Evolutionary conservation across 2,329 filamentous ascomycete genomes (phyloP).

Genomic region (Clonostachys rosea): DNA sequence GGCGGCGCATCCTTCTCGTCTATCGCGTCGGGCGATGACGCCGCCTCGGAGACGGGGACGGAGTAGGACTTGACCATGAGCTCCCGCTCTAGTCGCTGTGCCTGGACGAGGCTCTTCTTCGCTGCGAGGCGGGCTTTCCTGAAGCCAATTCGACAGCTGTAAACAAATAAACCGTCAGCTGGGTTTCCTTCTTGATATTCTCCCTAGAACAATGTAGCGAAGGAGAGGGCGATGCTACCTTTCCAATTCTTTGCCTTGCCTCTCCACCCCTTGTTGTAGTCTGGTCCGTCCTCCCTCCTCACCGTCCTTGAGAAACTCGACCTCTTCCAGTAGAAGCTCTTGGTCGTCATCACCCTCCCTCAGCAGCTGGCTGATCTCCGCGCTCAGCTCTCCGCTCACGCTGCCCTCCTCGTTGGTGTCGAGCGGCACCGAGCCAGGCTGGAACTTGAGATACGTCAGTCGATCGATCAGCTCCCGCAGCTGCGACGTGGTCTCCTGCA

Average conservation of each 20-base stretch:
- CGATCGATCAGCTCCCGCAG: constrained; percentile 55
- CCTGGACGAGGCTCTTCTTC: constrained; percentile 67
- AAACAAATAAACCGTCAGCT: constrained; percentile 1
- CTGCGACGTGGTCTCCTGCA: constrained; percentile 58
- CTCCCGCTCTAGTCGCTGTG: constrained; percentile 72
- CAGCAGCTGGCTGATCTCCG: constrained; percentile 75
- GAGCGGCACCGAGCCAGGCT: constrained; percentile 48
- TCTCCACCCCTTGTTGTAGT: constrained; percentile 60
- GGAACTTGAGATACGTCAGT: constrained; percentile 52
- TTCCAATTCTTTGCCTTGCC: constrained; percentile 66
- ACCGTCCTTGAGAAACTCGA: constrained; percentile 59
- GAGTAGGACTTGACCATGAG: constrained; percentile 65
- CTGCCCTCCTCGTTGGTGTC: constrained; percentile 30
- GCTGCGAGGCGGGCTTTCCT: constrained; percentile 78
- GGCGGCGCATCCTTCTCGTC: constrained; percentile 1
- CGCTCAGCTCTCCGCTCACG: constrained; percentile 65
- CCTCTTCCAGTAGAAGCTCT: constrained; percentile 74
- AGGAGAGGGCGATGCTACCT: constrained; percentile 37
- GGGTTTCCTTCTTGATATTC: not conserved
- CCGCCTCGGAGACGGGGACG: constrained; percentile 28
- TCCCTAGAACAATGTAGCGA: not conserved
- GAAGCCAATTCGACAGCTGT: constrained; percentile 60
- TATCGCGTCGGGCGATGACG: constrained; percentile 14
- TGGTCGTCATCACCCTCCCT: constrained; percentile 80
- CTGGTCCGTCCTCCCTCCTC: constrained; percentile 57